Conservation (phyloP, 164 flowering plant genomes). For the Tetrastigma voinierianum region DNA sequence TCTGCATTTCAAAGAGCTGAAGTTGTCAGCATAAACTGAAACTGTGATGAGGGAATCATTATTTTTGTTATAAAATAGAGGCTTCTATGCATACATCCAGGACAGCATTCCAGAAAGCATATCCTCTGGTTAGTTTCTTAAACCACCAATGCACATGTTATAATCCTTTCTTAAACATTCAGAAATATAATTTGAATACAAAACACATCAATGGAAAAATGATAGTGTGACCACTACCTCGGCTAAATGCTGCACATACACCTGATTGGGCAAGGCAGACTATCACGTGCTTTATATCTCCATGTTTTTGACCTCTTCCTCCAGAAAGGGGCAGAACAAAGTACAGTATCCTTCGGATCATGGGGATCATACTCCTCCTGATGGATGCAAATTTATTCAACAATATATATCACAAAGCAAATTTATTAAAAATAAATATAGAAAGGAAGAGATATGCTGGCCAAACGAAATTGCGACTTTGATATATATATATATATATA, state of each 20-base stretch:
- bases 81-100: constrained; percentile 91
- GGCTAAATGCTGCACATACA: constrained; percentile 95
- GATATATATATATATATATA: too few relatives aligned
- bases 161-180: too few relatives aligned
- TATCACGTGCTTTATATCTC: constrained; percentile 94
- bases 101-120: constrained; percentile 88
- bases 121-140: constrained; percentile 88
- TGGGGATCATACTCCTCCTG: constrained; percentile 98
- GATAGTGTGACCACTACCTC: constrained; percentile 46
- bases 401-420: background rate
- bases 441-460: too few relatives aligned
- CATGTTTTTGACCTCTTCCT: constrained; percentile 89
- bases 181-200: background rate
- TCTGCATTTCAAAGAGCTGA: constrained; percentile 98
- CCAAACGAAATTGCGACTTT: too few relatives aligned
- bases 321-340: constrained; percentile 66
- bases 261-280: constrained; percentile 99
- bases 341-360: constrained; percentile 86
- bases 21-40: constrained; percentile 98
- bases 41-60: constrained; percentile 98
- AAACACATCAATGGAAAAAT: background rate
- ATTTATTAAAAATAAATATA: too few relatives aligned
- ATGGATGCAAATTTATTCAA: background rate
- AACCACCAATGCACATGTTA: constrained; percentile 13
- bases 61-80: constrained; percentile 94